phyloP scores from a whole-genome alignment of 495 filamentous ascomycete genomes.

The Achaetomiella virescens region DNA sequence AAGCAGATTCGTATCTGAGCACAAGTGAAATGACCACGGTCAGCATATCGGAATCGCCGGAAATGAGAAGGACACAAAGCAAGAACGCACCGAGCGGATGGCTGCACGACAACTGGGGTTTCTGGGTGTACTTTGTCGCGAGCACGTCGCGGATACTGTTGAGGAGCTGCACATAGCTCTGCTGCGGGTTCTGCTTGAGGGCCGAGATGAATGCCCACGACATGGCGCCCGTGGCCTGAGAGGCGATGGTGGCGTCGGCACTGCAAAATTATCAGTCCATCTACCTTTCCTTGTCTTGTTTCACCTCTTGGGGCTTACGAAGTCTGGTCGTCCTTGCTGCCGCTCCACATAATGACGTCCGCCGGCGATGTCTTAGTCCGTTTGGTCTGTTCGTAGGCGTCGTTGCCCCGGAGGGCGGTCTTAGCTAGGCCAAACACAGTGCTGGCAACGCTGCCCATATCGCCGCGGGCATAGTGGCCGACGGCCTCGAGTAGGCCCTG shows the following conservation, averaged over 20 bases:
- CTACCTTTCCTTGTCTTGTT: neutral
- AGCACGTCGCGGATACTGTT: conserved; percentile 92
- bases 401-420: conserved; percentile 77
- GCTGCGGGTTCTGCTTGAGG: conserved; percentile 86
- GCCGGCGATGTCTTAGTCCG: conserved; percentile 90
- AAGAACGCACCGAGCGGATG: conserved; percentile 77
- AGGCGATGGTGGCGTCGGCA: conserved; percentile 57
- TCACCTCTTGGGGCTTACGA: conserved; percentile 48
- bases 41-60: neutral
- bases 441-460: conserved; percentile 68
- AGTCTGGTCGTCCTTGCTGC: conserved; percentile 92
- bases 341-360: conserved; percentile 98
- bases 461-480: conserved; percentile 74
- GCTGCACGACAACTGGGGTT: conserved; percentile 93
- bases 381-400: conserved; percentile 73
- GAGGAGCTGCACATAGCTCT: conserved; percentile 90
- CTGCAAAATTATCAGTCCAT: conserved; percentile 26
- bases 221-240: conserved; percentile 95
- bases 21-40: neutral
- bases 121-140: conserved; percentile 80
- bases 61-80: conserved; percentile 11
- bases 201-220: conserved; percentile 90
- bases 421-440: conserved; percentile 76
- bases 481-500: conserved; percentile 81
- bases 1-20: conserved; percentile 36